Base-by-base conservation (phyloP, 2,329 filamentous ascomycete genomes). In the Colletotrichum cereale region DNA sequence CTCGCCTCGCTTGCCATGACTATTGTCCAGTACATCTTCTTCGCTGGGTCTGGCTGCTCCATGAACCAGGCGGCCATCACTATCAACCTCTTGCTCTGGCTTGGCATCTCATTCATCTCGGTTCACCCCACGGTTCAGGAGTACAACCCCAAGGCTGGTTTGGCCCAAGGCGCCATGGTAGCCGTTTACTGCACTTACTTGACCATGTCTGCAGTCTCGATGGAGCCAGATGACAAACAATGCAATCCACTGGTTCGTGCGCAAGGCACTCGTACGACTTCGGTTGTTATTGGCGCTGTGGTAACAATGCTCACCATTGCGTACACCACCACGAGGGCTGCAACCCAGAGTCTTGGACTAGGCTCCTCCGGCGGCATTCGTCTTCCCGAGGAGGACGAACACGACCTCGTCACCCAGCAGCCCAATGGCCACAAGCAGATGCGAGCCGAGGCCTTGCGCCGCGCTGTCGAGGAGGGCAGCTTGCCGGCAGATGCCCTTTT, bases 11-110 rank as follows among this genome's bases (percentile, higher is more conserved):
- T 98, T 63, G 94, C 91, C 75, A 97, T 99, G 94, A 98, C 96
- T 2, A 91, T 98, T 73, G 84, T 99, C 78, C 97, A 98, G 91
- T 99, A 98, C 86, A 89, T 97, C 80, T 99, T 97, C 88, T 99
- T 99, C 78, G 96, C 96, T 5, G 84, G 85, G 44, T 86, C 87
- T 47, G 90, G 91, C 72, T 99, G 96, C 82, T 89, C 93, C 67
- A 98, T 98, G 95, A 99, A 99, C 82, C 95, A 98, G 83, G 91
- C 95, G 11, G 95, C 94, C 71, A 98, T 99, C 76, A 97, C 95
- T 79, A 89, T 98, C 83, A 99, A 99, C 81, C 85, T 99, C 18
- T 81, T 98, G 44, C 86, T 98, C 62, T 92, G 97, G 84, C 81
- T 98, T 61, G 86, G 89, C 71, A 91, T 97, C 73, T 97, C 95